Evolutionary conservation across 2,329 filamentous ascomycete genomes (phyloP), one percentile per base, ranked within the genome.

Genomic region (Helotiales sp.): DNA sequence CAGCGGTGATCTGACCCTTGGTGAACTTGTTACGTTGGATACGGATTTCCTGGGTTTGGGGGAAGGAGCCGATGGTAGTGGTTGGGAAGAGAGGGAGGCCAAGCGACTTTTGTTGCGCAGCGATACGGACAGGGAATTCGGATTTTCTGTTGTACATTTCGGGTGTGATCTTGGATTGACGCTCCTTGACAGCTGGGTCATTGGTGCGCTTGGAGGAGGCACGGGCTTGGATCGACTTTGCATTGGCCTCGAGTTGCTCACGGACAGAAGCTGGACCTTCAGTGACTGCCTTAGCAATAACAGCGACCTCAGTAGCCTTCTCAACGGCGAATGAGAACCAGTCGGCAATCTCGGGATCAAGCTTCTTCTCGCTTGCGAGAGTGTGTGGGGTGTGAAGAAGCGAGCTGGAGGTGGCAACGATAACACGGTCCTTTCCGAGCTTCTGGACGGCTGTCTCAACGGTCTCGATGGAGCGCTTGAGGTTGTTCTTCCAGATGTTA

Each of bases 401-500:
- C 68, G 95, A 98, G 83, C 89, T 95, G 73, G 95, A 98, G 68
- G 93, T 97, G 73, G 95, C 90, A 69, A 96, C 91, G 68, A 99
- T 90, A 76, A 99, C 93, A 74, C 95, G 91, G 68, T 98, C 93
- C 84, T 96, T 93, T 80, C 95, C 93, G 64, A 99, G 86, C 82
- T 96, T 91, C 82, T 97, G 91, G 71, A 98, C 81, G 65, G 93
- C 95, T 60, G 85, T 81, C 86, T 98, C 91, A 62, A 95, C 89
- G 65, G 81, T 85, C 82, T 95, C 93, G 66, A 99, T 96, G 72
- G 95, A 92, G 71, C 86, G 86, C 86, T 96, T 90, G 81, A 97
- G 89, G 88, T 98, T 96, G 80, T 92, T 97, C 90, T 99, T 99
- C 95, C 95, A 99, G 84, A 99, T 98, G 86, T 99, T 99, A 73